Base-by-base conservation (phyloP, 345 rosid species). In the Gossypium bickii region DNA sequence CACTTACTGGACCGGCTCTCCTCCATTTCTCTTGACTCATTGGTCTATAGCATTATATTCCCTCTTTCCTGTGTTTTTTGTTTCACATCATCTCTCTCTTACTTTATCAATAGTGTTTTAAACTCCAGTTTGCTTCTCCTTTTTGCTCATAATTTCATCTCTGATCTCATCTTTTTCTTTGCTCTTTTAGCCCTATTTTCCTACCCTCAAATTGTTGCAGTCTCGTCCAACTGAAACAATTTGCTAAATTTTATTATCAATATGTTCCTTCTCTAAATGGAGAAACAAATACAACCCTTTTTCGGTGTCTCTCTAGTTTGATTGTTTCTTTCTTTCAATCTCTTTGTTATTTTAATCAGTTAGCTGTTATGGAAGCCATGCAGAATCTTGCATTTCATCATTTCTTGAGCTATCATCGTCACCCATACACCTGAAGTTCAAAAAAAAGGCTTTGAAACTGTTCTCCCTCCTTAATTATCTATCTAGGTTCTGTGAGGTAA, bases 41-140 rank as follows among this genome's bases (percentile, higher is more conserved):
- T 77, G 83, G 82, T 13, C 34, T 56, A 12, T 60, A 2, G 13
- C 7, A 12, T 60, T 15, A 7, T 9, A 24, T 18, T 52, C 3
- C 22, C 63, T 58, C 5, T 25, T 7, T 1, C 5, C 72, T 71
- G 70, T 81, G 67, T 80, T 27, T 6, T 17, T 12, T 2, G 16
- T 43, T 70, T 61, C 49, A 18, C 27, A 1, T 57, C 29, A 45
- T 62, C 73, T 67, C 62, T 77, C 60, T 82, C 79, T 80, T 79
- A 77, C 85, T 66, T 83, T 82, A 78, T 85, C 74, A 57, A 78
- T 86, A 82, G 76, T 82, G 68, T 71, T 77, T 70, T 25, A 59
- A 82, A 88, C 90, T 87, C 74, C 81, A 82, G 89, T 86, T 82
- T 74, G 68, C 76, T 78, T 34, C 38, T 34, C 38, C 38, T 34